phyloP scores from a whole-genome alignment of 441 rosid genomes.

The Melastoma candidum region DNA sequence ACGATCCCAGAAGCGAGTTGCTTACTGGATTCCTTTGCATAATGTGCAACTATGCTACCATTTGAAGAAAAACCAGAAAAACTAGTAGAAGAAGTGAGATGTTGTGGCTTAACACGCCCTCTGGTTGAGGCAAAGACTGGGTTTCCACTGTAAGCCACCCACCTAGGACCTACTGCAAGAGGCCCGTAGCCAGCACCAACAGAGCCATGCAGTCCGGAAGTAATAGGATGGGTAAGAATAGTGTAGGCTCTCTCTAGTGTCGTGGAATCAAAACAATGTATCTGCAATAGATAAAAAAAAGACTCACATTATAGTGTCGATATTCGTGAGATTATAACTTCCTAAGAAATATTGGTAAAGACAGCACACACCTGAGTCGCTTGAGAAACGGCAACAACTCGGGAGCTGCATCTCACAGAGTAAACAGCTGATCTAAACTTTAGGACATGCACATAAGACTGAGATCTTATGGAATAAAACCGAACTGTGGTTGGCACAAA shows the following conservation, averaged over 20 bases:
- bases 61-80: conserved; percentile 25
- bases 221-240: conserved; percentile 58
- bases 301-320: conserved; percentile 7
- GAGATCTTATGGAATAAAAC: conserved; percentile 73
- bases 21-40: conserved; percentile 86
- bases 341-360: not conserved
- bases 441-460: conserved; percentile 53
- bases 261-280: conserved; percentile 68
- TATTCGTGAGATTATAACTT: not conserved
- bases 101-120: conserved; percentile 54
- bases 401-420: conserved; percentile 82
- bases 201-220: conserved; percentile 28
- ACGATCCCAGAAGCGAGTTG: conserved; percentile 81
- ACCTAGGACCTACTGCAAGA: conserved; percentile 87
- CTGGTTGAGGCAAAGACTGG: conserved; percentile 41
- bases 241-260: conserved; percentile 51
- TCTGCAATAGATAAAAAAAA: conserved; percentile 39
- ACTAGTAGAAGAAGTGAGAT: conserved; percentile 44
- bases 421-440: conserved; percentile 67
- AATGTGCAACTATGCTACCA: conserved; percentile 53
- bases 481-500: conserved; percentile 40
- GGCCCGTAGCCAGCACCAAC: conserved; percentile 85
- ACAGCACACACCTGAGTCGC: conserved; percentile 53
- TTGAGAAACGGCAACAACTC: conserved; percentile 76
- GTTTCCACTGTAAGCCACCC: conserved; percentile 89